Base-by-base conservation (phyloP, 192 early-diverging fungal genomes). In the Lobosporangium transversale region DNA sequence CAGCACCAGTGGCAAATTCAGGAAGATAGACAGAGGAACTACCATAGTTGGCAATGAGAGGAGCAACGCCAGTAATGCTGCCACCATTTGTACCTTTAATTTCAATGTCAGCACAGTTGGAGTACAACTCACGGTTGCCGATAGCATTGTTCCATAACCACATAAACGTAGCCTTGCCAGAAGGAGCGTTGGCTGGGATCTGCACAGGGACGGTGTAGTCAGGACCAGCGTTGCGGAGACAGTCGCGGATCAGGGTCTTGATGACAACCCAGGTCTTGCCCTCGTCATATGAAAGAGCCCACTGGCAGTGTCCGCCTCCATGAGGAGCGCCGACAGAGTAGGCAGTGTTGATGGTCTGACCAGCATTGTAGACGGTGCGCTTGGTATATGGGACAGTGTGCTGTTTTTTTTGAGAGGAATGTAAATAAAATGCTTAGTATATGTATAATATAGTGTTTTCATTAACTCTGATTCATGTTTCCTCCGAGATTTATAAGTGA, bases 121-220 rank as follows among this genome's bases (percentile, higher is more conserved):
- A 88, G 82, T 93, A 93, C 66, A 89, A 86, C 81, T 93, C 91
- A 51, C 91, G 88, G 80, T 88, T 88, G 4, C 91, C 91, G 18
- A 89, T 66, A n/a, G 90, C 89, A 47, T 91, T 91, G 66, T 89
- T 88, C 91, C 91, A 93, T 27, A 85, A 53, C 89, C 90, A 92
- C 40, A 61, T 58, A 59, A 79, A 68, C 30, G 64, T 62, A 29
- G 62, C 71, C 59, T 81, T 61, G 31, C 79, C 79, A n/a, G 57
- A 56, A 24, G 79, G 79, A 33, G 79, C 79, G 9, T 55, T 66
- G 15, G 37, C 29, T 7, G 79, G 79, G 35, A 81, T 81, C 52
- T 66, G 43, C 44, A 81, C 79, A 21, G 36, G 23, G 59, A 62
- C 68, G 1, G 37, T 37, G 57, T 75, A 64, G 54, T 58, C 44